phyloP scores from a whole-genome alignment of 805 yeast species.

The Saccharomycopsis microspora region DNA sequence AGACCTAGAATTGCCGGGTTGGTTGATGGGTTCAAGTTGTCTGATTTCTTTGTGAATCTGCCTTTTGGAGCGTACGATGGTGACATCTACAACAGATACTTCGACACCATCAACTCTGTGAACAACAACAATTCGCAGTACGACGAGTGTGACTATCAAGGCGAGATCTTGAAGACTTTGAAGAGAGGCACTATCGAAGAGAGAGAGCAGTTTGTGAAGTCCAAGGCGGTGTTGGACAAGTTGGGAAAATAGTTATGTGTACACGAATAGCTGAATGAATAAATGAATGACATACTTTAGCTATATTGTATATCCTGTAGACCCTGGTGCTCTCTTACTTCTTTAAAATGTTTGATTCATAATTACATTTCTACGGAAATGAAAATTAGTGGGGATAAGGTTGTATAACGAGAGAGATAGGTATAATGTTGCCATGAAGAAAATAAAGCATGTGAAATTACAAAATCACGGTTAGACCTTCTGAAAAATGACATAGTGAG shows the following conservation, averaged over 20 bases:
- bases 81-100: slow-evolving; percentile 72
- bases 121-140: slow-evolving; percentile 40
- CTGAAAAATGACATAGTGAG: too few species aligned
- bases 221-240: slow-evolving; percentile 22
- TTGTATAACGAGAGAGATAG: too few species aligned
- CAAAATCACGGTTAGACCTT: too few species aligned
- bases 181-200: slow-evolving; percentile 26
- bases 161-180: slow-evolving; percentile 27
- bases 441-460: too few species aligned
- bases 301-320: too few species aligned
- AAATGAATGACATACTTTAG: neutral
- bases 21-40: slow-evolving; percentile 75
- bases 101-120: slow-evolving; percentile 46
- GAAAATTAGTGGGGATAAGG: too few species aligned
- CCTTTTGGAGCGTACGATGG: slow-evolving; percentile 77
- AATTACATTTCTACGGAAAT: too few species aligned
- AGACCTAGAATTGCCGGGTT: slow-evolving; percentile 65
- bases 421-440: too few species aligned
- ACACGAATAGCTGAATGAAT: neutral
- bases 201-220: slow-evolving; percentile 24
- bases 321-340: too few species aligned
- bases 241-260: slow-evolving; percentile 19
- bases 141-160: slow-evolving; percentile 42
- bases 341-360: too few species aligned
- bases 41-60: slow-evolving; percentile 73